phyloP scores from a whole-genome alignment of 1,284 basidiomycete genomes.

The Apiotrichum laibachii region DNA sequence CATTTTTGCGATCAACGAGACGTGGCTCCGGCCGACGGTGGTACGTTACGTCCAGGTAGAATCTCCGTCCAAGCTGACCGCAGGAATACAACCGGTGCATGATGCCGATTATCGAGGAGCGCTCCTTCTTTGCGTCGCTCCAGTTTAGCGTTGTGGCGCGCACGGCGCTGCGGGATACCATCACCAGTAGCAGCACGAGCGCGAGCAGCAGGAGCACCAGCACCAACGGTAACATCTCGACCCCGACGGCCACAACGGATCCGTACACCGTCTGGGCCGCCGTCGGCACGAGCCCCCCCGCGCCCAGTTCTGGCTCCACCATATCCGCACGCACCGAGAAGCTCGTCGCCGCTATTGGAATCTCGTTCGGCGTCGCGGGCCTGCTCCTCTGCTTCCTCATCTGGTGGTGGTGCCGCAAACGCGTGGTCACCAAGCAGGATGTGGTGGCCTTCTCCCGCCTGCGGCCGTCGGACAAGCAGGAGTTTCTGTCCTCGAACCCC shows the following conservation, averaged over 20 bases:
- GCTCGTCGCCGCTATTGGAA: conserved; percentile 23
- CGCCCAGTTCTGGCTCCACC: neutral
- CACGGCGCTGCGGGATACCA: too few species aligned
- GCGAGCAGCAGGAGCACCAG: conserved; percentile 11
- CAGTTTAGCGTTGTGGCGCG: conserved; percentile 29
- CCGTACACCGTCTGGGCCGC: conserved; percentile 34
- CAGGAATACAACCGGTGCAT: conserved; percentile 32
- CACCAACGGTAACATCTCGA: conserved; percentile 27
- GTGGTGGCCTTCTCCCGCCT: conserved; percentile 39
- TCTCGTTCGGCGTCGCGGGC: conserved; percentile 31
- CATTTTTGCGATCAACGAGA: conserved; percentile 49
- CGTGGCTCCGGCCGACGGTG: conserved; percentile 41
- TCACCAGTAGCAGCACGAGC: too few species aligned
- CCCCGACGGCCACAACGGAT: conserved; percentile 16
- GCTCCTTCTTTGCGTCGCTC: conserved; percentile 46
- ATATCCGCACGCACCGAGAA: neutral
- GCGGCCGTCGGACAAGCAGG: conserved; percentile 33
- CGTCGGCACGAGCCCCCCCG: conserved; percentile 31
- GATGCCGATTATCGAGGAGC: conserved; percentile 28
- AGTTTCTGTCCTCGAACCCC: conserved; percentile 42
- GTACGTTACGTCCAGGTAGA: conserved; percentile 30
- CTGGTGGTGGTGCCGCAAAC: conserved; percentile 5
- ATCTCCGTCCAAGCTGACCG: neutral
- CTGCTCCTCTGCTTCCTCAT: conserved; percentile 25
- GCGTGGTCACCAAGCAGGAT: neutral